These are phyloP conservation scores for Dendrostoma leiphaemia DNA, from an alignment of 2,329 filamentous ascomycete species.

Conservation along the genomic window DNA sequence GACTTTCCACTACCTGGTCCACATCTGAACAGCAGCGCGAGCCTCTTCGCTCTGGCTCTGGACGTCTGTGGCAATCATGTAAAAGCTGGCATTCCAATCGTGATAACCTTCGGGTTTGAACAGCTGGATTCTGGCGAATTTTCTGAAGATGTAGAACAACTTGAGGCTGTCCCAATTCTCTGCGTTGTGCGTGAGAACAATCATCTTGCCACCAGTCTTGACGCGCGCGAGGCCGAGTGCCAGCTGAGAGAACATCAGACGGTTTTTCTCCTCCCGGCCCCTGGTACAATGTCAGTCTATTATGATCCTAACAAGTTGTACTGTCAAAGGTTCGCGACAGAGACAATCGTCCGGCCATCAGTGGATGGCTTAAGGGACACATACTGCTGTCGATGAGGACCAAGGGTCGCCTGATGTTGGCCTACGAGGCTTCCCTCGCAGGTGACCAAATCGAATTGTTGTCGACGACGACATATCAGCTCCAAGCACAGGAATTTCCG, in stretches of 20 bases:
- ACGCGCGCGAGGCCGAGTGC: conserved; percentile 45
- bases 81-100: conserved; percentile 47
- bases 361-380: too few relatives aligned
- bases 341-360: too few relatives aligned
- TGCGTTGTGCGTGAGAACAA: conserved; percentile 49
- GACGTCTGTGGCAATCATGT: conserved; percentile 47
- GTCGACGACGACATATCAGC: conserved; percentile 39
- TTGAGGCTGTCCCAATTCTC: conserved; percentile 38
- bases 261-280: too few relatives aligned
- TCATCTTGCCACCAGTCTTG: conserved; percentile 44
- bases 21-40: conserved; percentile 32
- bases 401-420: conserved; percentile 29
- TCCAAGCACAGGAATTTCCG: conserved; percentile 25
- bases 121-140: conserved; percentile 39
- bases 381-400: conserved; percentile 29
- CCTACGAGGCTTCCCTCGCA: conserved; percentile 49
- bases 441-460: conserved; percentile 41
- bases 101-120: conserved; percentile 45
- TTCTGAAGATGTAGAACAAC: conserved; percentile 38
- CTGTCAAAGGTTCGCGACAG: too few relatives aligned
- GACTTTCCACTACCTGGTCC: conserved; percentile 38
- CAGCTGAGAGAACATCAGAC: conserved; percentile 39
- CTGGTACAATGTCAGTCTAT: too few relatives aligned
- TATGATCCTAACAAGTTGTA: too few relatives aligned
- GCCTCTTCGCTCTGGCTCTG: conserved; percentile 32